Evolutionary conservation across 805 yeast genomes (phyloP).

Genomic region (Suhomyces sp.): DNA sequence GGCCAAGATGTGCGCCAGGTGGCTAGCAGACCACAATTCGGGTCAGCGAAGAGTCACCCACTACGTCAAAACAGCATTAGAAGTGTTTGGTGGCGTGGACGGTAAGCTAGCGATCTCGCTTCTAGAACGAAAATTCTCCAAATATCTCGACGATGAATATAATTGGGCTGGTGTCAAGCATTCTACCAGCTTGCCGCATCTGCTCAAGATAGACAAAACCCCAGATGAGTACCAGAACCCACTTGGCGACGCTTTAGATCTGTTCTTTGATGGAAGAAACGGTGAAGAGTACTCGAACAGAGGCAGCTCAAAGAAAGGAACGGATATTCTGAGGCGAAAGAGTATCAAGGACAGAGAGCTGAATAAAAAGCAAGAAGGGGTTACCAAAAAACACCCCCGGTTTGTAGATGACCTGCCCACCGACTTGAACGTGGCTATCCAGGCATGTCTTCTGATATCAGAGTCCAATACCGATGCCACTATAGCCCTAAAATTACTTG

Average conservation of each 20-base stretch:
- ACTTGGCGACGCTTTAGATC: neutral
- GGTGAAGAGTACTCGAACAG: neutral
- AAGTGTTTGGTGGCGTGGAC: constrained; percentile 30
- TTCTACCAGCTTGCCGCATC: neutral
- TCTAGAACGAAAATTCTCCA: constrained; percentile 28
- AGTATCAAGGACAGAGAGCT: neutral
- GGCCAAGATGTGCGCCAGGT: constrained; percentile 41
- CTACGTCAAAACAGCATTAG: constrained; percentile 38
- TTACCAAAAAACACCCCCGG: neutral
- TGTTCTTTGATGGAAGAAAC: neutral
- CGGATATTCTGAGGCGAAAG: neutral
- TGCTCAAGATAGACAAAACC: neutral
- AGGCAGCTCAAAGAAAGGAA: neutral
- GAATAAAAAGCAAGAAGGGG: neutral
- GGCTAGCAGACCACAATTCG: constrained; percentile 26
- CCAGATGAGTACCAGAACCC: neutral
- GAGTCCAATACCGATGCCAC: constrained; percentile 40
- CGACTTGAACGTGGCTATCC: constrained; percentile 28
- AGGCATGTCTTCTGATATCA: constrained; percentile 48
- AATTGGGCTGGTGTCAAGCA: constrained; percentile 30
- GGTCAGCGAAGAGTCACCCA: constrained; percentile 30
- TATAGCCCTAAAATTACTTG: constrained; percentile 37
- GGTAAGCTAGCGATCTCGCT: constrained; percentile 18
- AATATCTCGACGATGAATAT: constrained; percentile 19
- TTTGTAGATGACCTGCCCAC: neutral